A percentile compares a stretch with the other conserved stretches of the same genome.
Evolutionary conservation across 306 rosid genomes (phyloP).

Genomic region (Trifolium subterraneum): DNA sequence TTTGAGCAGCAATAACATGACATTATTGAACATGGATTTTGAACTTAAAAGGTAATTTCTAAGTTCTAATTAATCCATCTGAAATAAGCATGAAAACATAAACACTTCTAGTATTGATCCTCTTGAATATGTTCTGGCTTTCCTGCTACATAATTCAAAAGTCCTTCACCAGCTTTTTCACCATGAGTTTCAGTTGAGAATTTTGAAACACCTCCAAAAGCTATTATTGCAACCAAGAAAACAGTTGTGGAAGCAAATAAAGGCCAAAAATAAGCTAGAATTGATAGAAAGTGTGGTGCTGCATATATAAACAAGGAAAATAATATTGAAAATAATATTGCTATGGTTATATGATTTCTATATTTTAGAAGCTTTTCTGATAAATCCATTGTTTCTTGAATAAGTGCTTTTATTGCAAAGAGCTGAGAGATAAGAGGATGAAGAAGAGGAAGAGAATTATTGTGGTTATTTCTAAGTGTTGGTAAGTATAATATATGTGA

Average conservation of each 20-base stretch:
- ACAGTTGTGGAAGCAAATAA: slow-evolving; percentile 80
- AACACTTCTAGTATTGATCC: slow-evolving; percentile 37
- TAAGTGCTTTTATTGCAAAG: slow-evolving; percentile 14
- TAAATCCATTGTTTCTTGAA: slow-evolving; percentile 55
- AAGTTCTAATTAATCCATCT: slow-evolving; percentile 17
- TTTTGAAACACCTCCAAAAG: slow-evolving; percentile 70
- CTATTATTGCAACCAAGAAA: slow-evolving; percentile 57
- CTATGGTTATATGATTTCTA: slow-evolving; percentile 60
- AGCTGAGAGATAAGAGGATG: not conserved
- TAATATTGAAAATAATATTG: slow-evolving; percentile 50
- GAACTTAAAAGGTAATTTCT: slow-evolving; percentile 28
- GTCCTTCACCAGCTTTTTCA: slow-evolving; percentile 66
- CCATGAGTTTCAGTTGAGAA: slow-evolving; percentile 57
- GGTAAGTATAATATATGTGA: slow-evolving; percentile 37
- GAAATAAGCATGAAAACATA: slow-evolving; percentile 35
- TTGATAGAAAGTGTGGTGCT: slow-evolving; percentile 61
- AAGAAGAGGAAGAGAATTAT: slow-evolving; percentile 13
- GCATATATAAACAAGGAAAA: slow-evolving; percentile 60
- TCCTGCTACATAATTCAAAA: slow-evolving; percentile 75
- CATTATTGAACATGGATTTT: slow-evolving; percentile 31
- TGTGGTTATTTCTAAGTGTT: slow-evolving; percentile 23
- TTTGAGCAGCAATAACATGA: slow-evolving; percentile 24
- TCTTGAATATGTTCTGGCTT: slow-evolving; percentile 46
- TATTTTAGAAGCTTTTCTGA: slow-evolving; percentile 64
- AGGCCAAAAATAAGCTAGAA: slow-evolving; percentile 84